Evolutionary conservation across 306 rosid genomes (phyloP).

Genomic region (Argentina anserina): DNA sequence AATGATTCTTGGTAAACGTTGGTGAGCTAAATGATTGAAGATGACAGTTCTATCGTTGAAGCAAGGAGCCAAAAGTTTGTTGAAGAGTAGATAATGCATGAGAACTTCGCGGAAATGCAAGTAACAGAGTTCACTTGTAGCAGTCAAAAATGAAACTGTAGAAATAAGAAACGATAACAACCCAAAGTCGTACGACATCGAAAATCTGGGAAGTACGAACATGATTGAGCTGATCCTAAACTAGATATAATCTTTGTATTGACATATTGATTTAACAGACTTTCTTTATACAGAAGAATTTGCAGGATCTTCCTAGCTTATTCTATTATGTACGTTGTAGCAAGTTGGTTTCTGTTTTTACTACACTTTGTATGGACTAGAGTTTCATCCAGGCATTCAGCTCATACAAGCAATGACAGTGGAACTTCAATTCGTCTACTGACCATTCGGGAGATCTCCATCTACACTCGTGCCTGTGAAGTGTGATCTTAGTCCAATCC

Average conservation of each 20-base stretch:
- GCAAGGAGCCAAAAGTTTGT: not conserved
- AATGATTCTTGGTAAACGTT: not conserved
- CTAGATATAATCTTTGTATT: not conserved
- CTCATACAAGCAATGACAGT: not conserved
- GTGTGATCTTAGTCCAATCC: constrained; percentile 86
- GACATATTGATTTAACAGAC: not conserved
- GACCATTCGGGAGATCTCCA: constrained; percentile 14
- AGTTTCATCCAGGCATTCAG: not conserved
- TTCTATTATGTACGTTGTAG: not conserved
- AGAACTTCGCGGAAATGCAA: not conserved
- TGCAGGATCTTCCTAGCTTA: not conserved
- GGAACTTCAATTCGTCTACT: constrained; percentile 11
- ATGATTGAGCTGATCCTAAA: not conserved
- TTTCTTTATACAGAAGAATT: not conserved
- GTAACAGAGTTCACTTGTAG: not conserved
- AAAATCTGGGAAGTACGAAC: not conserved
- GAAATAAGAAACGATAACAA: not conserved
- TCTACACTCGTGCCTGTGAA: constrained; percentile 28
- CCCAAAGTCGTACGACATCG: not conserved
- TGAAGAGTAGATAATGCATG: not conserved
- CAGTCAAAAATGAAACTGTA: not conserved
- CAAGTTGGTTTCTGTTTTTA: not conserved
- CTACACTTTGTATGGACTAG: not conserved
- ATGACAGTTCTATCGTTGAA: not conserved
- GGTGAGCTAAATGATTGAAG: not conserved